Percentiles rank a stretch among this genome's conserved stretches.
Conservation (phyloP, 495 filamentous ascomycete species). For the Neurospora discreta region DNA sequence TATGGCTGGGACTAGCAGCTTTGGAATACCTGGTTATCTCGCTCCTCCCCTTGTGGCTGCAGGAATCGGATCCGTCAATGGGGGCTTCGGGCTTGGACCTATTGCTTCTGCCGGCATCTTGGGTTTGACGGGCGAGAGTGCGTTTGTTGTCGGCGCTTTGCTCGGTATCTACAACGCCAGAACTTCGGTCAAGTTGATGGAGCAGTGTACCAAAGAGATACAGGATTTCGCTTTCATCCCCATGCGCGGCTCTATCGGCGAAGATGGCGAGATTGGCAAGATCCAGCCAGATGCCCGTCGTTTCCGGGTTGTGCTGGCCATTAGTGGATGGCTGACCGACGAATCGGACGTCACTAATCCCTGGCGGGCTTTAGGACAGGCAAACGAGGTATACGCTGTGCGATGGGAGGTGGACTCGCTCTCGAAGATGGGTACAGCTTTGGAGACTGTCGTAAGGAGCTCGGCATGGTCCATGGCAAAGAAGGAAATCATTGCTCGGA, state of each 20-base stretch:
- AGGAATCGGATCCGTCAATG: conserved; percentile 71
- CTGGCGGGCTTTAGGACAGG: conserved; percentile 61
- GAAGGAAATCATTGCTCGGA: conserved; percentile 52
- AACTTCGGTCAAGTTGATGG: conserved; percentile 80
- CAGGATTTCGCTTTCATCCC: conserved; percentile 85
- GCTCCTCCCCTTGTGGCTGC: conserved; percentile 74
- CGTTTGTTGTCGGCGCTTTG: conserved; percentile 65
- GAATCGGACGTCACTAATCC: conserved; percentile 58
- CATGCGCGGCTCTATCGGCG: conserved; percentile 35
- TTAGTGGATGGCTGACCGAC: conserved; percentile 71
- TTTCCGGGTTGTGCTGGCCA: conserved; percentile 69
- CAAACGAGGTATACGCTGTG: conserved; percentile 71
- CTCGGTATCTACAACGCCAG: conserved; percentile 85
- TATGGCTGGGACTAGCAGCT: conserved; percentile 57
- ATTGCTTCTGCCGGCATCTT: conserved; percentile 62
- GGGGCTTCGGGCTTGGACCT: conserved; percentile 63
- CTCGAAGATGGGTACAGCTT: conserved; percentile 61
- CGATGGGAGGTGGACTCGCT: conserved; percentile 75
- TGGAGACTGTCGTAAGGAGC: conserved; percentile 62
- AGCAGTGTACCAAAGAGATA: conserved; percentile 75
- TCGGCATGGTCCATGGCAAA: conserved; percentile 70
- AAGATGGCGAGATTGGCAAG: conserved; percentile 28
- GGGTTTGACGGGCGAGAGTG: conserved; percentile 65
- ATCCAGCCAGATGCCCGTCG: conserved; percentile 40
- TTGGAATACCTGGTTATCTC: conserved; percentile 65